Base-by-base conservation (phyloP, 2,329 filamentous ascomycete species). In the Ustilaginoidea virens region DNA sequence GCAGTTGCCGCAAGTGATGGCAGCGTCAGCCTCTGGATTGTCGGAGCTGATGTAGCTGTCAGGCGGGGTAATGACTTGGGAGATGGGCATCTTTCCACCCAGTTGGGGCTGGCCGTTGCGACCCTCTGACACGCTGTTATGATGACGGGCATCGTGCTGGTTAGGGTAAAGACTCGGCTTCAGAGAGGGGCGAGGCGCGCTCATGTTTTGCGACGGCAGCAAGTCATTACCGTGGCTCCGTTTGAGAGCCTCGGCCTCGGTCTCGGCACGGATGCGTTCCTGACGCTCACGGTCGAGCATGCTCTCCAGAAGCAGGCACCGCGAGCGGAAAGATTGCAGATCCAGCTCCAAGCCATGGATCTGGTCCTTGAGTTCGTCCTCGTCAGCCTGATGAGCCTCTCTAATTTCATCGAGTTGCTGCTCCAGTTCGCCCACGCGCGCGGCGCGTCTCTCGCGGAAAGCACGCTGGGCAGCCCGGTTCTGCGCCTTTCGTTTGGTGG, bases 401-500 rank as follows among this genome's bases (percentile, higher is more conserved):
- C 66, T 69, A 25, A 70, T 58, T 34, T 73, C 65, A 4, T 76
- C 69, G 5, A 80, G 55, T 44, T 74, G 68, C 40, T 76, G 70
- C 49, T 80, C 73, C 18, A 80, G 56, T 47, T 78, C 86, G 22
- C 79, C 76, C 5, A 94, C 81, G 22, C 82, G 79, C 15, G 82
- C 81, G 2, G 82, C 82, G 37, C 87, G 72, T 33, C 87, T 68
- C 55, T 93, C 85, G 19, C 87, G 70, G 53, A 96, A 96, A 1
- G 80, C 82, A 33, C 87, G 66, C 57, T 96, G 87, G 3, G 87
- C 87, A 26, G 82, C 80, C 35, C 90, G 71, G 52, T 96, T 96
- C 58, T 96, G 90, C 2, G 82, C 80, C 61, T 94, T 92, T 39
- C 90, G 74, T 59, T 92, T 92, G 24, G 85, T 92, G 2, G 81